phyloP scores from a whole-genome alignment of 2,329 filamentous ascomycete species.

The Colletotrichum falcatum region DNA sequence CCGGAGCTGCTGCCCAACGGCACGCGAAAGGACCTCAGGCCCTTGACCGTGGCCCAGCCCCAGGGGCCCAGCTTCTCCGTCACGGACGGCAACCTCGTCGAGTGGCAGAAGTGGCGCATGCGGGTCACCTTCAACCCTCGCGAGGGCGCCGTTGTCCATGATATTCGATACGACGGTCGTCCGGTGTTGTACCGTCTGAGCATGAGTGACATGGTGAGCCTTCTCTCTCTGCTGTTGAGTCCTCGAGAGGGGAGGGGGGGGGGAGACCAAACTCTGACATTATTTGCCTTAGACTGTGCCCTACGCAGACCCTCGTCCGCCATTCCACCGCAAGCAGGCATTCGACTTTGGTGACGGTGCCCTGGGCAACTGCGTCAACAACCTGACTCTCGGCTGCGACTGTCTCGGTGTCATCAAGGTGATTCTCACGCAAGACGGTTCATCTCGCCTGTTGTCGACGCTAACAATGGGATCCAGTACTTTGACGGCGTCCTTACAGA shows the following conservation, averaged over 20 bases:
- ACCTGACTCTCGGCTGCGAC: constrained; percentile 76
- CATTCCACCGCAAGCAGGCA: constrained; percentile 64
- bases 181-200: constrained; percentile 68
- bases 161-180: constrained; percentile 68
- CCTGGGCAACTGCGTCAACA: constrained; percentile 74
- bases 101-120: constrained; percentile 70
- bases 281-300: constrained; percentile 20
- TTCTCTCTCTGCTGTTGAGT: too few relatives aligned
- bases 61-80: constrained; percentile 70
- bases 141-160: constrained; percentile 70
- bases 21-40: constrained; percentile 66
- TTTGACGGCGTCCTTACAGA: constrained; percentile 46
- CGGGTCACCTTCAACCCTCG: constrained; percentile 69
- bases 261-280: neutral
- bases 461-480: constrained; percentile 25
- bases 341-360: constrained; percentile 78
- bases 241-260: neutral
- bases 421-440: neutral
- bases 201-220: constrained; percentile 65
- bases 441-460: neutral
- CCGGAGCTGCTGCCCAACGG: constrained; percentile 56
- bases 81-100: constrained; percentile 49
- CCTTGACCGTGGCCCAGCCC: constrained; percentile 70
- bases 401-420: constrained; percentile 58
- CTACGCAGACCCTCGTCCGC: constrained; percentile 39